Percentiles rank a stretch among this genome's conserved stretches.
phyloP scores from a whole-genome alignment of 768 basidiomycete species.

The Melanogaster broomeanus region DNA sequence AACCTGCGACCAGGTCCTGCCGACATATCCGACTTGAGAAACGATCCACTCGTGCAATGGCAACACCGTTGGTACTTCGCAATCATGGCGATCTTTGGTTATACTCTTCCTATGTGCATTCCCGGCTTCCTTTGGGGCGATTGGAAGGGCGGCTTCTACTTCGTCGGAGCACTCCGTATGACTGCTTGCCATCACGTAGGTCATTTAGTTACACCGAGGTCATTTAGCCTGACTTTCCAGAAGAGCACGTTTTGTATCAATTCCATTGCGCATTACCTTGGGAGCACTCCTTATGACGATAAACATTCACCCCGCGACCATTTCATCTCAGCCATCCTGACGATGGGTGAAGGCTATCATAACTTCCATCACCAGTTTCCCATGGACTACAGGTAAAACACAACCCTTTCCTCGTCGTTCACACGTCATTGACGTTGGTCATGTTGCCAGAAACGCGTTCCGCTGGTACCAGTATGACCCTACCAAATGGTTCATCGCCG shows the following conservation, averaged over 20 bases:
- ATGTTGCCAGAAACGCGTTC: conserved; percentile 58
- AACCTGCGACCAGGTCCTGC: conserved; percentile 67
- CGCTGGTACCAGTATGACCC: conserved; percentile 74
- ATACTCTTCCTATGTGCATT: conserved; percentile 64
- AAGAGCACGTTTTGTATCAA: conserved; percentile 89
- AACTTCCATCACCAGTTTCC: conserved; percentile 90
- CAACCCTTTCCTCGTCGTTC: neutral
- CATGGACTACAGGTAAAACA: conserved; percentile 52
- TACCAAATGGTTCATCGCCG: conserved; percentile 79
- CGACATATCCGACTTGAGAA: conserved; percentile 71
- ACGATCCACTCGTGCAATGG: conserved; percentile 71
- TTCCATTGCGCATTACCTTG: conserved; percentile 85
- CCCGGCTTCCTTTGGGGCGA: conserved; percentile 76
- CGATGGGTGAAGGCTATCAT: conserved; percentile 70
- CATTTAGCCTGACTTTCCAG: neutral
- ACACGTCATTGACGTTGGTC: conserved; percentile 5
- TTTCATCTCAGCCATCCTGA: conserved; percentile 78
- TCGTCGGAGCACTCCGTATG: conserved; percentile 70
- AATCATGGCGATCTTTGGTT: conserved; percentile 67
- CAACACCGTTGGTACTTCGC: conserved; percentile 75
- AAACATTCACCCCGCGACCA: conserved; percentile 76
- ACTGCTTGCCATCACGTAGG: conserved; percentile 81
- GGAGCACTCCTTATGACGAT: conserved; percentile 81
- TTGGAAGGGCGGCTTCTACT: conserved; percentile 77
- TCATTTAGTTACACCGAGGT: conserved; percentile 15